These are phyloP conservation scores for Calonectria pseudoreteaudii DNA, from an alignment of 2,329 filamentous ascomycete species.

Conservation along the genomic window DNA sequence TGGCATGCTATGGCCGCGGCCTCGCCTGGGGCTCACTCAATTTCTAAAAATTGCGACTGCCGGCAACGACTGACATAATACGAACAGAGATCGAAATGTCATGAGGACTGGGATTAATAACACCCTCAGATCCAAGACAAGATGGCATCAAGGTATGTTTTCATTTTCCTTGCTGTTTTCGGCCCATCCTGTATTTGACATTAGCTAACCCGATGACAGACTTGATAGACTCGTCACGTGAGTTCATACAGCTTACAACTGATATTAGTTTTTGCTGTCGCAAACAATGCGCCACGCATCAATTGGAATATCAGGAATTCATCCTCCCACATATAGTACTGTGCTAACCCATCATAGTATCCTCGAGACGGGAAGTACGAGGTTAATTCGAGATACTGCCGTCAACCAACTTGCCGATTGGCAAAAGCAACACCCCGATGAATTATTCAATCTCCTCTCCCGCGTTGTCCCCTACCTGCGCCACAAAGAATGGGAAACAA, in stretches of 20 bases:
- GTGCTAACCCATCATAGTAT: slow-evolving; percentile 67
- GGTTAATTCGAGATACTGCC: slow-evolving; percentile 94
- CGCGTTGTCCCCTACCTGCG: slow-evolving; percentile 95
- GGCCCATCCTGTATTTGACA: slow-evolving; percentile 18
- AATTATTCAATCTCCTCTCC: slow-evolving; percentile 94
- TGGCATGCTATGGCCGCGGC: slow-evolving; percentile 20
- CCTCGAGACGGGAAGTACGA: slow-evolving; percentile 96
- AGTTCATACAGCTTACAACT: slow-evolving; percentile 54
- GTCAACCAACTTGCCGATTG: slow-evolving; percentile 97
- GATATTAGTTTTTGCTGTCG: not conserved
- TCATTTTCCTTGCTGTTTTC: not conserved
- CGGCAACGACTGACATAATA: slow-evolving; percentile 29
- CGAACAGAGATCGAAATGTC: slow-evolving; percentile 41
- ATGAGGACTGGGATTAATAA: slow-evolving; percentile 39
- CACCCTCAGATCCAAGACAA: slow-evolving; percentile 50
- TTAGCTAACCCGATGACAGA: slow-evolving; percentile 57
- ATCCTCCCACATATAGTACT: too few species aligned
- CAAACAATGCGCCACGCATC: not conserved
- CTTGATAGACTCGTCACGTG: slow-evolving; percentile 89
- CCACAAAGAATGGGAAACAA: slow-evolving; percentile 97
- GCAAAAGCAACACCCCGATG: slow-evolving; percentile 97
- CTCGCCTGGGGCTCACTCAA: slow-evolving; percentile 14
- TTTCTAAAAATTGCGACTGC: slow-evolving; percentile 20
- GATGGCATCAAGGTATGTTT: slow-evolving; percentile 67
- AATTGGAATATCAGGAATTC: not conserved